phyloP scores from a whole-genome alignment of 2,329 filamentous ascomycete species.

The Apiospora koreana region DNA sequence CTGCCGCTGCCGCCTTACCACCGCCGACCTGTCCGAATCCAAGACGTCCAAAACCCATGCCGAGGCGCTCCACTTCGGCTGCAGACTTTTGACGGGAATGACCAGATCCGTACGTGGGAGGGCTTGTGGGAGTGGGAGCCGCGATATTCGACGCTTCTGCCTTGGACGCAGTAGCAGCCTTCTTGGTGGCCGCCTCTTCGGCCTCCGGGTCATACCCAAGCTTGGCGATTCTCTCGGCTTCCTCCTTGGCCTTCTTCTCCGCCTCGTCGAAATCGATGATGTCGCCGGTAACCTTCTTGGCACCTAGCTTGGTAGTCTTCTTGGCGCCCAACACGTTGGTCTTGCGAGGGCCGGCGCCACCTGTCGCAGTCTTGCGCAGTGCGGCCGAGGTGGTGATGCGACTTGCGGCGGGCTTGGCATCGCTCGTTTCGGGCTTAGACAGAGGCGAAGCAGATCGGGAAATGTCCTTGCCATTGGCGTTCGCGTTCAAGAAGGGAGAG shows the following conservation, averaged over 20 bases:
- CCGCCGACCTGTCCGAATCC: conserved; percentile 86
- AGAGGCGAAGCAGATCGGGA: conserved; percentile 85
- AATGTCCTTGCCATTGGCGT: conserved; percentile 69
- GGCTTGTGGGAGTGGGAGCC: conserved; percentile 74
- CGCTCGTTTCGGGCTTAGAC: conserved; percentile 58
- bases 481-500: conserved; percentile 87
- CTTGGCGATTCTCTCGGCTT: conserved; percentile 93
- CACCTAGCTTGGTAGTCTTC: conserved; percentile 83
- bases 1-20: conserved; percentile 56
- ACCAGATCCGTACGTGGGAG: conserved; percentile 65
- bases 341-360: conserved; percentile 69
- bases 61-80: conserved; percentile 83
- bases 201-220: conserved; percentile 94
- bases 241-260: conserved; percentile 95
- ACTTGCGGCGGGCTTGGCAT: conserved; percentile 63
- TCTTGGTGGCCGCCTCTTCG: conserved; percentile 59
- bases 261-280: conserved; percentile 95
- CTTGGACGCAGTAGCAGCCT: conserved; percentile 31
- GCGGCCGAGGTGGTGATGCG: conserved; percentile 76
- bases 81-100: conserved; percentile 63
- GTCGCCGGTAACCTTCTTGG: conserved; percentile 83
- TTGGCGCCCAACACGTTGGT: conserved; percentile 83
- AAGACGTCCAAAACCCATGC: conserved; percentile 83
- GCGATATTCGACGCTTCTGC: conserved; percentile 63
- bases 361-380: conserved; percentile 72